Percentiles rank a stretch among this genome's conserved stretches.
Conservation (phyloP, 2,329 filamentous ascomycete species). For the Monosporascus ibericus region DNA sequence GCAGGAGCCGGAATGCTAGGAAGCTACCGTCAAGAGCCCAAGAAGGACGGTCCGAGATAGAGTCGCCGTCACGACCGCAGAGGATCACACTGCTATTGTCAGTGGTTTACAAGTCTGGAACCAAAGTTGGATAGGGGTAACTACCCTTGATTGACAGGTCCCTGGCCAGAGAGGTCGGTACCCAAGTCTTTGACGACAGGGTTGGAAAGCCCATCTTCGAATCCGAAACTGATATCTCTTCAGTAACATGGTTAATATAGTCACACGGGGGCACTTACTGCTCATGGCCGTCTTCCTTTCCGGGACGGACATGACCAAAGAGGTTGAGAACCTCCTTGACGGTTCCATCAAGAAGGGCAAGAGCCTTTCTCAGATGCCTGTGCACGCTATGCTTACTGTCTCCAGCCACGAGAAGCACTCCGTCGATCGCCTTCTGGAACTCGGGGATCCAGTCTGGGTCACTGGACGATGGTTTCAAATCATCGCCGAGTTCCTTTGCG, state of each 20-base stretch:
- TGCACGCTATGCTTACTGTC: conserved; percentile 20
- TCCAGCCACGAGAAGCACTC: conserved; percentile 28
- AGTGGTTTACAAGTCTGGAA: conserved; percentile 15
- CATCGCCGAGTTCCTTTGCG: conserved; percentile 24
- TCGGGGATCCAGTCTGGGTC: conserved; percentile 21
- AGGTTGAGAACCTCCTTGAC: conserved; percentile 26
- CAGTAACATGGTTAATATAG: conserved; percentile 9
- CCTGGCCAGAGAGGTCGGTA: conserved; percentile 15
- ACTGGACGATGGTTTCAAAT: conserved; percentile 1
- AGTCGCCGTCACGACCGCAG: conserved; percentile 29
- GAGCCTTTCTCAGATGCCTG: conserved; percentile 20
- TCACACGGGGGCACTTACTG: conserved; percentile 22
- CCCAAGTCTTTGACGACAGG: conserved; percentile 29
- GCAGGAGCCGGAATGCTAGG: conserved; percentile 36
- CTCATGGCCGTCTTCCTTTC: conserved; percentile 28
- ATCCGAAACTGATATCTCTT: conserved; percentile 29
- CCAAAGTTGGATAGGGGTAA: neutral
- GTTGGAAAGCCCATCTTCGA: conserved; percentile 35
- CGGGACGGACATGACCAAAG: conserved; percentile 27
- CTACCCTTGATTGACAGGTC: conserved; percentile 22
- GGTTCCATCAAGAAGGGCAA: conserved; percentile 21
- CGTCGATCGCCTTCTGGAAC: conserved; percentile 29
- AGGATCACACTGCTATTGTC: conserved; percentile 27
- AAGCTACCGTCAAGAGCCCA: conserved; percentile 41
- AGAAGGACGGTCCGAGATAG: conserved; percentile 15